phyloP scores from a whole-genome alignment of 352 stramenopile genomes.

The Phytophthora aleatoria region DNA sequence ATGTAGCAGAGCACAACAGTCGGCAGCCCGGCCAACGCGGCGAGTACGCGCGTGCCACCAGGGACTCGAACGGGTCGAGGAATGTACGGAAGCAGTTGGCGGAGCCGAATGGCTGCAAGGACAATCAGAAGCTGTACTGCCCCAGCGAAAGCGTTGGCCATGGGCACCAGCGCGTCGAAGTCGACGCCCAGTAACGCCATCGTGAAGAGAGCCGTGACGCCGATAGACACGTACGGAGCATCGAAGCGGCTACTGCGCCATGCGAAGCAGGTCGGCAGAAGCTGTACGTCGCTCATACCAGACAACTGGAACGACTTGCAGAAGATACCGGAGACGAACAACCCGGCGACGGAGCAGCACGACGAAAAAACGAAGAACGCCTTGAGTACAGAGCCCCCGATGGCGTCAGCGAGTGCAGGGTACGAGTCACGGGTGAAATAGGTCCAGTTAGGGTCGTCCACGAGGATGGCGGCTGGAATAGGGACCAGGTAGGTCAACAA shows the following conservation, averaged over 20 bases:
- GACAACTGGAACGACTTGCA: constrained; percentile 88
- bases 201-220: constrained; percentile 41
- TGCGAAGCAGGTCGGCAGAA: constrained; percentile 82
- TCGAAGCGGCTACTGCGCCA: constrained; percentile 46
- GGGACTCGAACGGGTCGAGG: constrained; percentile 56
- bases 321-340: constrained; percentile 92
- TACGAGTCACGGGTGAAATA: constrained; percentile 92
- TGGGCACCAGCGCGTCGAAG: constrained; percentile 73
- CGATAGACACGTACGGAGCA: constrained; percentile 50
- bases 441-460: constrained; percentile 61
- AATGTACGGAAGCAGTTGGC: constrained; percentile 66
- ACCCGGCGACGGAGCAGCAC: constrained; percentile 81
- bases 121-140: constrained; percentile 89
- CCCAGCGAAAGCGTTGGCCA: constrained; percentile 91
- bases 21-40: constrained; percentile 26
- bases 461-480: constrained; percentile 82
- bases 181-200: constrained; percentile 42
- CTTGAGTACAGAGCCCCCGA: constrained; percentile 83
- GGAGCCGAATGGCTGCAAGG: constrained; percentile 86
- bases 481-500: constrained; percentile 51
- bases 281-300: constrained; percentile 77
- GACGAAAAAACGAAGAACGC: constrained; percentile 82
- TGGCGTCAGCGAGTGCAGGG: constrained; percentile 78
- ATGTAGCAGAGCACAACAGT: constrained; percentile 40
- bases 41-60: constrained; percentile 30